Evolutionary conservation across 257 asterid species (phyloP).

Genomic region (Fraxinus quadrangulata): DNA sequence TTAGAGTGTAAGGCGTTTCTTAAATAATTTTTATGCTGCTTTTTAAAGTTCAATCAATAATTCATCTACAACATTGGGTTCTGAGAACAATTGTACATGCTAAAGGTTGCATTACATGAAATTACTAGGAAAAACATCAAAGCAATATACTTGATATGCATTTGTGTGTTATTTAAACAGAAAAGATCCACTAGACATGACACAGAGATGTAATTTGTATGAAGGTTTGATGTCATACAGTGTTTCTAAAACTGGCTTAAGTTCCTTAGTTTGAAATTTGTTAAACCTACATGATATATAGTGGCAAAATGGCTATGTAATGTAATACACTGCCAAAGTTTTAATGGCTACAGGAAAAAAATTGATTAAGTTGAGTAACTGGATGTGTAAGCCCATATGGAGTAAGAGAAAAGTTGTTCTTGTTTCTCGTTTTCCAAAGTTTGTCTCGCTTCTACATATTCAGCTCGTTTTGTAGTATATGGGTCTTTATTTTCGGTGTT

Average conservation of each 20-base stretch:
- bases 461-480: background rate
- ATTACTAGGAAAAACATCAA: background rate
- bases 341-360: background rate
- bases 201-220: background rate
- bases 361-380: background rate
- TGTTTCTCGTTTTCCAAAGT: background rate
- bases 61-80: background rate
- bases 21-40: background rate
- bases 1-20: background rate
- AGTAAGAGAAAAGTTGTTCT: background rate
- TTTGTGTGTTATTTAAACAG: too few relatives aligned
- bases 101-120: background rate
- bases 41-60: background rate
- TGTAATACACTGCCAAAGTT: background rate
- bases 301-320: background rate
- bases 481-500: background rate
- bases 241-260: background rate
- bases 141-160: background rate
- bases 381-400: background rate
- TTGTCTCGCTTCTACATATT: background rate
- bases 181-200: background rate
- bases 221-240: background rate
- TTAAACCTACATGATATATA: too few relatives aligned
- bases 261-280: background rate
- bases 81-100: background rate